Conservation (phyloP, 2,329 filamentous ascomycete species). For the Ophiocordyceps camponoti-saundersi region DNA sequence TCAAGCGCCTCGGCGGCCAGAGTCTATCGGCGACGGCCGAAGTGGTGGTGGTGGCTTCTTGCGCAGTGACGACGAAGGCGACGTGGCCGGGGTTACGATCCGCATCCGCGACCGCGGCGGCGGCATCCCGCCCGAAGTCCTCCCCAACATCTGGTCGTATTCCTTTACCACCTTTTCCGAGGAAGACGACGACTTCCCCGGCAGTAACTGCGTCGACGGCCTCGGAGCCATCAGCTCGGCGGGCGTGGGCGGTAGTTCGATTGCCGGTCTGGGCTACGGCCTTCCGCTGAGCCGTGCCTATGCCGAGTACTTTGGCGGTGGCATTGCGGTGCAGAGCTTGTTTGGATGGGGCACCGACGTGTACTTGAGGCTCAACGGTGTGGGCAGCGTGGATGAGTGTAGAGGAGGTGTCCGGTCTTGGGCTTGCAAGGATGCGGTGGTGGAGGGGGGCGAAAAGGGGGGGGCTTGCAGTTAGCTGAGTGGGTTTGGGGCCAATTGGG, state of each 20-base stretch:
- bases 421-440: no score
- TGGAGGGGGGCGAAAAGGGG: no score
- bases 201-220: conserved; percentile 28
- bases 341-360: conserved; percentile 80
- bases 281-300: conserved; percentile 82
- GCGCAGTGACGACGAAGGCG: conserved; percentile 33
- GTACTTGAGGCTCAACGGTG: conserved; percentile 46
- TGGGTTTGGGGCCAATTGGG: no score
- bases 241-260: conserved; percentile 59
- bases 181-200: conserved; percentile 26
- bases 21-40: conserved; percentile 14
- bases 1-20: conserved; percentile 11
- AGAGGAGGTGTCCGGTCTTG: not conserved
- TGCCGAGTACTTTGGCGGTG: conserved; percentile 94
- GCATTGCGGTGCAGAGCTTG: conserved; percentile 85
- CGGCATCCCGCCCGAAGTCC: conserved; percentile 70
- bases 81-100: conserved; percentile 77
- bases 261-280: conserved; percentile 87
- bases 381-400: conserved; percentile 31
- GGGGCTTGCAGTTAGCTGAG: no score
- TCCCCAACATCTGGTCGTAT: conserved; percentile 88
- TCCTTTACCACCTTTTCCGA: conserved; percentile 89
- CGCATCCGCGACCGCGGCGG: conserved; percentile 91
- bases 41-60: conserved; percentile 19
- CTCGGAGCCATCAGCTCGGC: conserved; percentile 59